Conservation (phyloP, 2,329 filamentous ascomycete genomes). For the Ampelomyces quisqualis region DNA sequence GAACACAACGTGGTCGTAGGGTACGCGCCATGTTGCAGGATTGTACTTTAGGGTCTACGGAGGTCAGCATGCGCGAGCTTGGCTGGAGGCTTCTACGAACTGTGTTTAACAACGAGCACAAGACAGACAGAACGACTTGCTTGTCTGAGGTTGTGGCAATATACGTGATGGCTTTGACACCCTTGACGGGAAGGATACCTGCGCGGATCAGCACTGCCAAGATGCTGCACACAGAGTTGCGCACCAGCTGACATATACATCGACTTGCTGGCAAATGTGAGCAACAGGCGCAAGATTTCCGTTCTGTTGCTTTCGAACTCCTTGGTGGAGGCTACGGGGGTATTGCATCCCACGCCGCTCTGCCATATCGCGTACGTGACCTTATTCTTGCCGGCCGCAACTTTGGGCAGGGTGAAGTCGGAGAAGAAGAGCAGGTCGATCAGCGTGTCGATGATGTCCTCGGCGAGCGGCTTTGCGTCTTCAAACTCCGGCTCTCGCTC, state of each 20-base stretch:
- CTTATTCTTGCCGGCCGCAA: slow-evolving; percentile 70
- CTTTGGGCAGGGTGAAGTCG: slow-evolving; percentile 79
- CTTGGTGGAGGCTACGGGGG: slow-evolving; percentile 80
- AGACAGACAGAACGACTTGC: slow-evolving; percentile 81
- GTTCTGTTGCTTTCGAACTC: slow-evolving; percentile 91
- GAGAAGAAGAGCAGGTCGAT: slow-evolving; percentile 89
- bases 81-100: slow-evolving; percentile 54
- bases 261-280: slow-evolving; percentile 84
- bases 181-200: slow-evolving; percentile 73
- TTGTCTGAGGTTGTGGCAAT: slow-evolving; percentile 86
- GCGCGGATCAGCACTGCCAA: slow-evolving; percentile 9
- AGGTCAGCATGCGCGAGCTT: slow-evolving; percentile 17
- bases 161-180: slow-evolving; percentile 82
- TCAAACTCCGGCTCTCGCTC: slow-evolving; percentile 66
- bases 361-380: slow-evolving; percentile 97
- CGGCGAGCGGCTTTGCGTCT: slow-evolving; percentile 81
- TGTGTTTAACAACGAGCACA: slow-evolving; percentile 93
- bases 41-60: slow-evolving; percentile 88
- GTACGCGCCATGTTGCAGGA: slow-evolving; percentile 87
- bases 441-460: slow-evolving; percentile 88
- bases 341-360: slow-evolving; percentile 94
- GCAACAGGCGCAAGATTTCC: slow-evolving; percentile 81
- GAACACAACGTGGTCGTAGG: slow-evolving; percentile 89
- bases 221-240: slow-evolving; percentile 18
- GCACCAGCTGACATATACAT: slow-evolving; percentile 84